Base-by-base conservation (phyloP, 2,329 filamentous ascomycete genomes). In the Huntiella savannae region DNA sequence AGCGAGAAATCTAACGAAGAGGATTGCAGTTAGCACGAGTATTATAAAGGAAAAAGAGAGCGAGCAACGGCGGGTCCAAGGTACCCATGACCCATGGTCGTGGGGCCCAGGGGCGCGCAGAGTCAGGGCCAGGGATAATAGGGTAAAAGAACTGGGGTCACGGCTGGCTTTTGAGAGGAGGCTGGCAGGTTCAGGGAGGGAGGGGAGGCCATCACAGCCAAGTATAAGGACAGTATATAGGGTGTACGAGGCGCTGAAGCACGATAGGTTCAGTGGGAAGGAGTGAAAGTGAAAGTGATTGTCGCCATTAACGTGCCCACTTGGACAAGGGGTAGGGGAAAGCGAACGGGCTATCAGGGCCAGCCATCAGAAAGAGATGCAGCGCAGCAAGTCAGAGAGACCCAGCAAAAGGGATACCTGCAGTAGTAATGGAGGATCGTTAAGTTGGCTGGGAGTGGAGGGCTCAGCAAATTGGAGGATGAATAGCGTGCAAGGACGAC, bases 1-100 rank as follows among this genome's bases (percentile, higher is more conserved):
- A 48, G 38, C 42, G 44, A 47, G 34, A 46, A 32, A 45, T 45
- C 47, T 49, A 49, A 43, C 40, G 33, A 42, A 39, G 41, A 45
- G 43, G 39, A 49, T 49, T 46, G 38, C 47, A 49, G 47, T 49
- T 45, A 49, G 47, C 39, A 45, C 28, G 33, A 35, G 15, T 42
- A 40, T 35, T 46, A 47, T 43, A 47, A 13, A 35, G 5, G 40
- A 49, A 28, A 41, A 47, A 44, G n/a, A 34, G 37, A 38, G 16
- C 11, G 36, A 16, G 16, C 41, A 34, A 49, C 33, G 47, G 46
- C 40, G 16, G 32, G 34, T 17, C 45, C 39, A 35, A 37, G 38
- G 15, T 33, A 13, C 45, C 45, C 40, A 43, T 40, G 45, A 15
- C 22, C 32, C 15, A 17, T 17, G 39, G n/a, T 35, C 45, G 43